Conservation (phyloP, 1,284 basidiomycete genomes). For the Acaromyces ingoldii region DNA sequence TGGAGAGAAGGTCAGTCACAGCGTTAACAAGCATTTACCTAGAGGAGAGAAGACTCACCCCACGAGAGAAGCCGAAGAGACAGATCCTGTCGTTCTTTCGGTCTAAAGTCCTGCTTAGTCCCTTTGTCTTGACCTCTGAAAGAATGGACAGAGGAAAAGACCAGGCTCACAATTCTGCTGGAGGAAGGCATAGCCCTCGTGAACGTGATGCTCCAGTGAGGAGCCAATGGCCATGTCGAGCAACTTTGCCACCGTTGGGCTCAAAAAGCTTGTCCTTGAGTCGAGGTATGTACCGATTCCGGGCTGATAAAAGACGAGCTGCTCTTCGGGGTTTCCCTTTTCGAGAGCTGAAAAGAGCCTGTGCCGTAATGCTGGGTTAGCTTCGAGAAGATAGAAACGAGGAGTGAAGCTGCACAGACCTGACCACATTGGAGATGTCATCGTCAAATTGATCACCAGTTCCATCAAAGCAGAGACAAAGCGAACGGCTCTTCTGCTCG, state of each 20-base stretch:
- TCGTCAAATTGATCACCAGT: constrained; percentile 6
- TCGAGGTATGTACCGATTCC: constrained; percentile 8
- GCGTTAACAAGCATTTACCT: no score
- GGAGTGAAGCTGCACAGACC: no score
- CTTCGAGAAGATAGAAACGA: no score
- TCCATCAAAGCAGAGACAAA: no score
- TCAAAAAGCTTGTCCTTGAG: constrained; percentile 4
- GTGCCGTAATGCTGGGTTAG: no score
- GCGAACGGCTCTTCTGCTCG: no score
- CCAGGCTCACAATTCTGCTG: no score
- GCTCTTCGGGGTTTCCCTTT: constrained; percentile 3
- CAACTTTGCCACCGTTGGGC: constrained; percentile 4
- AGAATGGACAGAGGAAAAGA: no score
- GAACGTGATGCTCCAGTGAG: constrained; percentile 36
- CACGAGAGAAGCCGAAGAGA: constrained; percentile 61
- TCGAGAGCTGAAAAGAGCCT: constrained; percentile 8
- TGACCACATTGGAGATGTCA: constrained; percentile 9
- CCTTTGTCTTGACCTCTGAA: no score
- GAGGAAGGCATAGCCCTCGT: no score
- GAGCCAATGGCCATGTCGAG: constrained; percentile 11
- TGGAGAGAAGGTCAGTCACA: no score
- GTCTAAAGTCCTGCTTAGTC: constrained; percentile 56
- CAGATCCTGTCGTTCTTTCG: constrained; percentile 51
- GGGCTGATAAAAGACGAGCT: constrained; percentile 11
- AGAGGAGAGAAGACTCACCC: no score